Evolutionary conservation across 257 asterid genomes (phyloP).

Genomic region (Datura wrightii): DNA sequence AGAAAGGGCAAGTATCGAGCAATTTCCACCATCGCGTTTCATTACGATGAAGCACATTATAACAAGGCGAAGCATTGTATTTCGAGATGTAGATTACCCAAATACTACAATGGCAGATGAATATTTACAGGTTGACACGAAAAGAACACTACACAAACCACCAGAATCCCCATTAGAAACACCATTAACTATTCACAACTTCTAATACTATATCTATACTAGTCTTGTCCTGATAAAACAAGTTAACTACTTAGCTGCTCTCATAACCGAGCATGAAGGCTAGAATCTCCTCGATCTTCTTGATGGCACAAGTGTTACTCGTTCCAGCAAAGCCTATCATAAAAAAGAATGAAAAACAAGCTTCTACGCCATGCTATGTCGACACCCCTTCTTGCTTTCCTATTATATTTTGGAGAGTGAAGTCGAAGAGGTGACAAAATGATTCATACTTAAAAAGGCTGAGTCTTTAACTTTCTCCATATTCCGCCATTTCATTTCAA

Average conservation of each 20-base stretch:
- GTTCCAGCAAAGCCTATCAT: background rate
- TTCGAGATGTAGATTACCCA: background rate
- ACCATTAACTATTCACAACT: constrained; percentile 49
- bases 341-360: background rate
- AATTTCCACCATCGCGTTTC: background rate
- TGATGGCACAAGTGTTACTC: background rate
- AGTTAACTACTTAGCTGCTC: constrained; percentile 39
- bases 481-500: constrained; percentile 20
- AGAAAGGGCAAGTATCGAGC: background rate
- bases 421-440: background rate
- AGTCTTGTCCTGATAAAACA: constrained; percentile 32
- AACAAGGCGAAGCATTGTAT: background rate
- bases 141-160: constrained; percentile 34
- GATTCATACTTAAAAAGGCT: background rate
- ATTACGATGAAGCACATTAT: background rate
- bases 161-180: constrained; percentile 39
- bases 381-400: background rate
- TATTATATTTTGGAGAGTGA: background rate
- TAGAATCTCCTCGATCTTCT: background rate
- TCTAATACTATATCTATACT: constrained; percentile 42
- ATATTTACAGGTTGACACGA: constrained; percentile 45
- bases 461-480: background rate
- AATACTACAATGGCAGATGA: constrained; percentile 32
- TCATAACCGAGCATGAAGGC: constrained; percentile 40
- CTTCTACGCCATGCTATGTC: background rate